These are phyloP conservation scores for Eucalyptus paniculata DNA, from an alignment of 345 rosid species.

Conservation along the genomic window DNA sequence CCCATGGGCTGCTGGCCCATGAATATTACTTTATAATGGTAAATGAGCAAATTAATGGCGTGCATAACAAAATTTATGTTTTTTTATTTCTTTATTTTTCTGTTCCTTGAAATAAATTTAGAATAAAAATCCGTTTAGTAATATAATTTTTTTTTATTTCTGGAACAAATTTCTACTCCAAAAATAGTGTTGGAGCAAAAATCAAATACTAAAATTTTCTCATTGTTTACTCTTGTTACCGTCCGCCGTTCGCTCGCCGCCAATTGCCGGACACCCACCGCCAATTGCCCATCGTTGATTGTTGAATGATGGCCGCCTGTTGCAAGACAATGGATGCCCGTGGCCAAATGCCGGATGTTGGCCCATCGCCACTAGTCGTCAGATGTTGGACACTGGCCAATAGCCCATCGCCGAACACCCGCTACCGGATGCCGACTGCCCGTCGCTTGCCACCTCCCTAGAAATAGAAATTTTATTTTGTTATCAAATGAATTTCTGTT, in stretches of 20 bases:
- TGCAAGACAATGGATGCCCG: accelerated
- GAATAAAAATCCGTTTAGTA: accelerated
- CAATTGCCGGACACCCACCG: accelerated
- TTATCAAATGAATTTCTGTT: accelerated
- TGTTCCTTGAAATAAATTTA: accelerated
- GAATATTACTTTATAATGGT: background rate
- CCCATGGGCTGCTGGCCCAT: background rate
- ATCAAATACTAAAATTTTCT: too few species aligned
- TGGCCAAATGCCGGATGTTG: accelerated
- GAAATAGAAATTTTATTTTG: too few species aligned
- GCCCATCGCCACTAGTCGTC: accelerated
- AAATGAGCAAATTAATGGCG: accelerated
- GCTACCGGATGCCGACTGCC: accelerated
- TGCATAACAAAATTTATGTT: accelerated
- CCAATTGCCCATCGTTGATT: accelerated
- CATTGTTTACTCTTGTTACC: accelerated
- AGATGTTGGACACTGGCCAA: too few species aligned
- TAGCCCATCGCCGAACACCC: too few species aligned
- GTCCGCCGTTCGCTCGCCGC: accelerated
- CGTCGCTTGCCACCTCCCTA: too few species aligned
- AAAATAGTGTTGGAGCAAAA: too few species aligned
- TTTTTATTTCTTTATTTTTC: accelerated
- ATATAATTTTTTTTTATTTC: too few species aligned
- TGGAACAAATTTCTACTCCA: accelerated
- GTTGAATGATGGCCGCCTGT: accelerated